A percentile compares a stretch with the other conserved stretches of the same genome.
Evolutionary conservation across 148 eudicot genomes (phyloP).

Genomic region (Chenopodium album): DNA sequence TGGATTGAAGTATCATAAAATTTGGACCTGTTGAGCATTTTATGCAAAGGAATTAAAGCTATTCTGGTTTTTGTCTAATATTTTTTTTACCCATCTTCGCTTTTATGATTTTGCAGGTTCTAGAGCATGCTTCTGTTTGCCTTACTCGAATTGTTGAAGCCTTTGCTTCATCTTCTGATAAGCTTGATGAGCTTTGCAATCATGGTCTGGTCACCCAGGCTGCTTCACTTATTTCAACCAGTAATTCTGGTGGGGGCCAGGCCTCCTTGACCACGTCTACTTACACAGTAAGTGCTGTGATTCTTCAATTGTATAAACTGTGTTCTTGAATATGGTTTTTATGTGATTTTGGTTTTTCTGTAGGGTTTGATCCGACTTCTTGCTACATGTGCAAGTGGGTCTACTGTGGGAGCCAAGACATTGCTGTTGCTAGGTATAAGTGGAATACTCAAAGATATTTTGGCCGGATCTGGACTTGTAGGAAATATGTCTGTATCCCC

Average conservation of each 20-base stretch:
- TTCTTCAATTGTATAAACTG: not conserved
- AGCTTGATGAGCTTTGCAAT: constrained; percentile 84
- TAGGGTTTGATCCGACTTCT: constrained; percentile 94
- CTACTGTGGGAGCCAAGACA: constrained; percentile 86
- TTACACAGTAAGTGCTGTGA: constrained; percentile 56
- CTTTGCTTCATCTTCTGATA: constrained; percentile 74
- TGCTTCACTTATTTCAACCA: constrained; percentile 74
- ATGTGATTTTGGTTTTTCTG: constrained; percentile 24
- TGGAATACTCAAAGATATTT: constrained; percentile 85
- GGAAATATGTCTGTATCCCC: constrained; percentile 83
- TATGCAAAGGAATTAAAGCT: not conserved
- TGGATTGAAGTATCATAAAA: constrained; percentile 16
- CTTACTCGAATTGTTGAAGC: constrained; percentile 92
- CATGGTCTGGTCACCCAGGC: constrained; percentile 93
- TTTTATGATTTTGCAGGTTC: constrained; percentile 47
- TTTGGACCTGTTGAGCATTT: not conserved
- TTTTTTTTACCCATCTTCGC: not conserved
- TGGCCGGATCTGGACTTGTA: constrained; percentile 82
- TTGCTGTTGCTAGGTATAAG: constrained; percentile 80
- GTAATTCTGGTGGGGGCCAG: constrained; percentile 94
- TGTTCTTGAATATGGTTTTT: constrained; percentile 7
- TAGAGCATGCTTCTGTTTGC: constrained; percentile 97
- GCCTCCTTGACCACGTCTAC: constrained; percentile 91
- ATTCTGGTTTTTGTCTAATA: not conserved
- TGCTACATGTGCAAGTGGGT: constrained; percentile 95